Percentiles rank a stretch among this genome's conserved stretches.
Conservation (phyloP, 1,284 basidiomycete species). For the Cystobasidiaceae sp. region DNA sequence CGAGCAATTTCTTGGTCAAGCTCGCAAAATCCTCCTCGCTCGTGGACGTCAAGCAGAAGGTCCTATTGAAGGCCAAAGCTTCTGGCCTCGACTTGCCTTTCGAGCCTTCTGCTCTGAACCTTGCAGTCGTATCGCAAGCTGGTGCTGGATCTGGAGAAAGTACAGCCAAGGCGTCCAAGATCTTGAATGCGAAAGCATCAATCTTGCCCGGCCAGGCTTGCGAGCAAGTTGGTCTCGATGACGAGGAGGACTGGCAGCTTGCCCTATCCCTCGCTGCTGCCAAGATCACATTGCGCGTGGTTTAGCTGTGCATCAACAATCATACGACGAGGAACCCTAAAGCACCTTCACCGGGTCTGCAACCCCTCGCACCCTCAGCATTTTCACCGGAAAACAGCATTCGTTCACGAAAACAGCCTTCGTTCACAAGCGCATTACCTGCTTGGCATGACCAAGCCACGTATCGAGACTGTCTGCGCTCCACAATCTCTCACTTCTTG, state of each 20-base stretch:
- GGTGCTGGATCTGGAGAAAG: not conserved
- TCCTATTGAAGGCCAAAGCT: conserved; percentile 1
- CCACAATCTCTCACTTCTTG: no score
- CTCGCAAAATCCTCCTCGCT: conserved; percentile 15
- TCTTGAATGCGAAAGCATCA: not conserved
- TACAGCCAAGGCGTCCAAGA: not conserved
- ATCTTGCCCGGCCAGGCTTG: not conserved
- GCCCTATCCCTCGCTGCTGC: conserved; percentile 2
- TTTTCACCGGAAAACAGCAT: no score
- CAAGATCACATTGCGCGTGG: conserved; percentile 19
- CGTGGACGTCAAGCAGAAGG: not conserved
- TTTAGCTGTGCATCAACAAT: not conserved
- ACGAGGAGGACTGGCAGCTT: conserved; percentile 25
- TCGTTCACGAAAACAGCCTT: no score
- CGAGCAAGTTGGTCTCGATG: conserved; percentile 2
- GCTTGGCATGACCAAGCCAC: no score
- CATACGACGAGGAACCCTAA: not conserved
- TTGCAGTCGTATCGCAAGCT: not conserved
- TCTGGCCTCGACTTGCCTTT: conserved; percentile 1
- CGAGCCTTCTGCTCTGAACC: not conserved
- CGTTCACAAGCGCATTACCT: no score
- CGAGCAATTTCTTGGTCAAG: conserved; percentile 21
- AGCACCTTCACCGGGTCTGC: no score
- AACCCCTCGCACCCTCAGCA: not conserved
- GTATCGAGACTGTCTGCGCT: no score